Evolutionary conservation across 1,139 yeast genomes (phyloP).

Genomic region (Saccharomycopsis crataegensis): DNA sequence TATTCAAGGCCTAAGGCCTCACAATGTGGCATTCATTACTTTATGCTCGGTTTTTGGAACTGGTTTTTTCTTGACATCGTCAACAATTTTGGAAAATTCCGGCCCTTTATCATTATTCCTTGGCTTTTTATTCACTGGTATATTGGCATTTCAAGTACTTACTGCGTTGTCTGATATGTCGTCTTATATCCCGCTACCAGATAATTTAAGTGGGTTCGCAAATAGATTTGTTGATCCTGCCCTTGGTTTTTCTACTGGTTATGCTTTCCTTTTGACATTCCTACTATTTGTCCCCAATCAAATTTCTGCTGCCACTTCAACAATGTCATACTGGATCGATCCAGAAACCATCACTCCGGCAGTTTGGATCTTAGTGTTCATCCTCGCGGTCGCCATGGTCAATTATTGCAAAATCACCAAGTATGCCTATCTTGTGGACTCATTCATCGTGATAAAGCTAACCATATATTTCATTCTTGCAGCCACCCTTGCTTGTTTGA

Average conservation of each 20-base stretch:
- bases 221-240: conserved; percentile 49
- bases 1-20: conserved; percentile 14
- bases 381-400: conserved; percentile 22
- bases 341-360: conserved; percentile 41
- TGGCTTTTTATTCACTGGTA: conserved; percentile 46
- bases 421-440: conserved; percentile 14
- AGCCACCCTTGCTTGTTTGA: conserved; percentile 11
- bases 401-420: conserved; percentile 18
- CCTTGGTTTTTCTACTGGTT: conserved; percentile 53
- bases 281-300: conserved; percentile 16
- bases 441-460: conserved; percentile 10
- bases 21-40: conserved; percentile 18
- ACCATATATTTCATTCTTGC: conserved; percentile 14
- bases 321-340: conserved; percentile 40
- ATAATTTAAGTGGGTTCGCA: conserved; percentile 47
- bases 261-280: conserved; percentile 44
- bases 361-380: conserved; percentile 47
- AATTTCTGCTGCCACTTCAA: conserved; percentile 15
- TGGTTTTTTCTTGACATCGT: conserved; percentile 14
- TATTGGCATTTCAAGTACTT: conserved; percentile 40
- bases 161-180: conserved; percentile 48
- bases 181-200: conserved; percentile 48
- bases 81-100: conserved; percentile 26
- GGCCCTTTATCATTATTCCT: conserved; percentile 52
- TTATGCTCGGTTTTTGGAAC: conserved; percentile 18